Base-by-base conservation (phyloP, 2,329 filamentous ascomycete genomes). In the Penicillium sp. region DNA sequence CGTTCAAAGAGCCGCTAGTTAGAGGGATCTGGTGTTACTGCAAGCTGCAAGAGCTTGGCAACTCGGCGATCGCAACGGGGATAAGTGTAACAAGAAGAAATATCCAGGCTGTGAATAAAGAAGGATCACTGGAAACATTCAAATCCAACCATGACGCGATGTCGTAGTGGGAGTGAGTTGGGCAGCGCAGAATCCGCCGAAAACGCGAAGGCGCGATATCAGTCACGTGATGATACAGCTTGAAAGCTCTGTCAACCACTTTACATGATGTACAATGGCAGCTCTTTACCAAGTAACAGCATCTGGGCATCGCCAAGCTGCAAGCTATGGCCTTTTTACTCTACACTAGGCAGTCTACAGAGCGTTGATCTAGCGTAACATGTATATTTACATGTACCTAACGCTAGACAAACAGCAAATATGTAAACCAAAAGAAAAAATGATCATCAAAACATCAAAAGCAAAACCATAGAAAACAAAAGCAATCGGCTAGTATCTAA, bases 361-460 rank as follows among this genome's bases (percentile, higher is more conserved):
- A 35, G n/a, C n/a, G 32, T 32, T 43, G 11, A 46, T 56, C 52
- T 56, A 60, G 55, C 51, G 58, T 59, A 61, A 56, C 58, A 59
- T 61, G 49, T 61, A 61, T 51, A 57, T 58, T 59, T 58, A 62
- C 60, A 51, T 57, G 53, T 58, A 66, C 47, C 49, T 38, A 55
- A 20, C 18, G 40, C 52, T 58, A 61, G 51, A 57, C 46, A 37
- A 51, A n/a, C 28, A 29, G 28, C 28, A 29, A 29, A 14, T 14
- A n/a, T n/a, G n/a, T n/a, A 5, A 29, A 64, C 51, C 50, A 42
- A 50, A 50, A 46, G 35, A 39, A 48, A 35, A 52, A 49, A 26
- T 42, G 36, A 45, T 49, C 40, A 47, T 44, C 46, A 39, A 52
- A 52, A 37, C 41, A 57, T 52, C 44, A 43, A 27, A 20, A 2